Percentiles rank a stretch among this genome's conserved stretches.
These are phyloP conservation scores for Nicotiana benthamiana DNA, from an alignment of 257 asterid genomes.

Conservation along the genomic window DNA sequence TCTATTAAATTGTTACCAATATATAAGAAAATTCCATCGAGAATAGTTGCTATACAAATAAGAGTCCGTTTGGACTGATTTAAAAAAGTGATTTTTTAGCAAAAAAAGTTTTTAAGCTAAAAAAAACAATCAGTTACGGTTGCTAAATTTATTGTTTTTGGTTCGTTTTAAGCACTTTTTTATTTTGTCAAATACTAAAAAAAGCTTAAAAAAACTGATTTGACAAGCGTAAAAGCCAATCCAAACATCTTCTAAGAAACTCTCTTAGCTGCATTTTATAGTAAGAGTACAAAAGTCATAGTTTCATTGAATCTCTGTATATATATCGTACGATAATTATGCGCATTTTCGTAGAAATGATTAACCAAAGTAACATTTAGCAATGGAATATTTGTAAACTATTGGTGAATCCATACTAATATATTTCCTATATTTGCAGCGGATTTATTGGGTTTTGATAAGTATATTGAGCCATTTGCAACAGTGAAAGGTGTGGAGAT, in stretches of 20 bases:
- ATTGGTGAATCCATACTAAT: background rate
- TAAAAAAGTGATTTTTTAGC: no score
- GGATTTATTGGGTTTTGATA: constrained; percentile 21
- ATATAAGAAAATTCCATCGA: background rate
- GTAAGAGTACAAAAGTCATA: background rate
- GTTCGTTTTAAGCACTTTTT: no score
- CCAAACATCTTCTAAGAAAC: background rate
- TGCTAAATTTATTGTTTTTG: no score
- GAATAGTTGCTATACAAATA: background rate
- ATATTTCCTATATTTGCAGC: constrained; percentile 14
- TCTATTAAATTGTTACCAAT: background rate
- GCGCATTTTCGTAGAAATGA: background rate
- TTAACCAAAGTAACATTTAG: background rate
- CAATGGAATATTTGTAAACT: background rate
- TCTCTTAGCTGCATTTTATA: background rate
- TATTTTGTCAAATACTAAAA: no score
- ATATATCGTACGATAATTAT: background rate
- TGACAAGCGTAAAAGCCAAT: no score
- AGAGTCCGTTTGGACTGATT: background rate
- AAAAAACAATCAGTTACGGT: no score
- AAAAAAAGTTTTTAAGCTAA: no score
- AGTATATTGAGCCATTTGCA: constrained; percentile 21
- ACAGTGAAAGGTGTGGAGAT: constrained; percentile 9
- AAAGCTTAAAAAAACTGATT: no score
- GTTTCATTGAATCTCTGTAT: background rate